Evolutionary conservation across 148 eudicot genomes (phyloP), one percentile per base, ranked within the genome.

Genomic region (Drosera capensis): DNA sequence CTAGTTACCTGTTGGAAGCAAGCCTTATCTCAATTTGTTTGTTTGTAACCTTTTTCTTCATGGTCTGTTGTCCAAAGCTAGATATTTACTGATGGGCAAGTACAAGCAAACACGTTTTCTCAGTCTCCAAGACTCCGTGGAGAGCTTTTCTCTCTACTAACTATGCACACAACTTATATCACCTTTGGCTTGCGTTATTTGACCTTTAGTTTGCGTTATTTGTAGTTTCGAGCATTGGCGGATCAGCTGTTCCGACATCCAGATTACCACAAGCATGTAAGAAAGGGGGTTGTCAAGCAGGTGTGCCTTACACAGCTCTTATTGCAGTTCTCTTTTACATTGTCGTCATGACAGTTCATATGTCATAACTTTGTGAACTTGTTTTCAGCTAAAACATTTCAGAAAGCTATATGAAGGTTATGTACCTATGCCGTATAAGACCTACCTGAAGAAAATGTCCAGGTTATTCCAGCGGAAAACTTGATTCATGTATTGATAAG

Each of bases 151-250:
- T n/a, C n/a, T n/a, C n/a, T n/a, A n/a, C n/a, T n/a, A n/a, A n/a
- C n/a, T n/a, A n/a, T n/a, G n/a, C n/a, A n/a, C n/a, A n/a, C n/a
- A 31, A 11, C 20, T 39, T 44, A 20, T 16, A 11, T 13, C 4
- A 14, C 20, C 36, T 22, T 37, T 40, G 12, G 6, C 24, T 35
- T 7, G 20, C n/a, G 5, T 20, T 26, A 16, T 37, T 53, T 43
- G 5, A 15, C 14, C 17, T 3, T 53, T 45, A 15, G 23, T 48
- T 56, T 52, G 29, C 26, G 23, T 63, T 30, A 25, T 65, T 47
- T 40, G 46, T 67, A 80, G 92, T 80, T 80, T 58, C 80, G 92
- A 68, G 92, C 84, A 60, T 65, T 80, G 52, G 75, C 92, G 29
- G 92, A 80, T 66, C 92, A 80, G 70, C 60, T 80, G 64, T 74